Base-by-base conservation (phyloP, 371 early-diverging fungal genomes). In the Mortierella polycephala region DNA sequence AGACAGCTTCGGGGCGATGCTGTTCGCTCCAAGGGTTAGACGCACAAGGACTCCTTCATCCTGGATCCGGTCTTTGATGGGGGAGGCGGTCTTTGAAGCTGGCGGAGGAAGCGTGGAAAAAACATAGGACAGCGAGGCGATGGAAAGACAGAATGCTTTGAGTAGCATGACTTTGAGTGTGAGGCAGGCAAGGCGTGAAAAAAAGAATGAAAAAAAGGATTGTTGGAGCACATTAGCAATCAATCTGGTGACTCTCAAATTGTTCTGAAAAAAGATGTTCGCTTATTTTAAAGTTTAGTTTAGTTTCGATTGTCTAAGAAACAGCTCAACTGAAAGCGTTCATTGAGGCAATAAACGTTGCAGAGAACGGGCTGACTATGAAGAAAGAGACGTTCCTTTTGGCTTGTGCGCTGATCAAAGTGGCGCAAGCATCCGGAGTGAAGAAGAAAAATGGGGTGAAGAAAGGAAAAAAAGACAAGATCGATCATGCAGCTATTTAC, bases 11-110 rank as follows among this genome's bases (percentile, higher is more conserved):
- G 47, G 45, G 49, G 56, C 13, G n/a, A 40, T 13, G 42, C 9
- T 37, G 20, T n/a, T 7, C 7, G 5, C 5, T 12, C 41, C 30
- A 14, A 47, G 16, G 58, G 18, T 13, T 12, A 54, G 13, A 5
- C 21, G 0, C 0, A 20, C n/a, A 10, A 51, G 6, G 8, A 20
- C 8, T 13, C 37, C 53, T 21, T 64, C 65, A 8, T 56, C 42
- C 39, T 47, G 51, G 52, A 69, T 51, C 57, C 20, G 56, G 64
- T 63, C 69, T 13, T 62, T 57, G 45, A 62, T 55, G 18, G 55
- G 61, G 7, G 61, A 61, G 21, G 40, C 44, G 21, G 54, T 60
- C 57, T 62, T 69, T 30, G 50, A 47, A 10, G 69, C 56, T 0
- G 69, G 37, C 11, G 69, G 69, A 7, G 69, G 69, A 16, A 56